Evolutionary conservation across 2,329 filamentous ascomycete species (phyloP).

Genomic region (Penicillium decumbens): DNA sequence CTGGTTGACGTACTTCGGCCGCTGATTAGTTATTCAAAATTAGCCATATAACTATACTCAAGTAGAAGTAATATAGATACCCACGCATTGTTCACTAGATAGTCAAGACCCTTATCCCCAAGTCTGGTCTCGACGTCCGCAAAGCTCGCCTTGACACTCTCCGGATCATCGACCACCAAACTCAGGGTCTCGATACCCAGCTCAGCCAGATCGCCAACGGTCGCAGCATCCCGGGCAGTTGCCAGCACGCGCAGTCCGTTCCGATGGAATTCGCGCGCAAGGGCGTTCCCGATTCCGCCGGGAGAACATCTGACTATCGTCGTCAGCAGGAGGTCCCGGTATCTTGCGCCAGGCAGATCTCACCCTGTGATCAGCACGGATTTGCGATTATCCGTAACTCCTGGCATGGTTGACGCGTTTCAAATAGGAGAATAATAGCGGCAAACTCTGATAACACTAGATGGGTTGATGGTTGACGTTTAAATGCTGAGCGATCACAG

Average conservation of each 20-base stretch:
- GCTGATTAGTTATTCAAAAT: conserved; percentile 9
- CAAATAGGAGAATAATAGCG: background rate
- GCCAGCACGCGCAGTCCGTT: conserved; percentile 54
- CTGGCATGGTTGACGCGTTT: conserved; percentile 20
- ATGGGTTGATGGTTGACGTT: background rate
- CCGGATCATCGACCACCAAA: conserved; percentile 50
- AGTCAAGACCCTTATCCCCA: conserved; percentile 48
- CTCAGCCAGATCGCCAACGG: conserved; percentile 48
- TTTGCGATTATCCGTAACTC: conserved; percentile 30
- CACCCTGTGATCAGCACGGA: conserved; percentile 44
- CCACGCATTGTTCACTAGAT: conserved; percentile 56
- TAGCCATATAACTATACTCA: background rate
- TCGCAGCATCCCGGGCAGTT: conserved; percentile 51
- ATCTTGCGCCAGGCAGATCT: conserved; percentile 11
- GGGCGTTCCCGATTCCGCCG: conserved; percentile 56
- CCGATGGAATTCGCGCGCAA: conserved; percentile 54
- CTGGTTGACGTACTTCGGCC: conserved; percentile 29
- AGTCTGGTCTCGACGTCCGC: conserved; percentile 46
- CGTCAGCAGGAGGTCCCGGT: conserved; percentile 5
- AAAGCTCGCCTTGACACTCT: conserved; percentile 48
- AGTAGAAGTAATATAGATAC: conserved; percentile 10
- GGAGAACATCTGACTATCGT: conserved; percentile 37
- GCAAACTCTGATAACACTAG: background rate
- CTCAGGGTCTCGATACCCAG: conserved; percentile 52
- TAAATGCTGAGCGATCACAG: background rate